phyloP scores from a whole-genome alignment of 441 rosid species.

The Adansonia rubrostipa region DNA sequence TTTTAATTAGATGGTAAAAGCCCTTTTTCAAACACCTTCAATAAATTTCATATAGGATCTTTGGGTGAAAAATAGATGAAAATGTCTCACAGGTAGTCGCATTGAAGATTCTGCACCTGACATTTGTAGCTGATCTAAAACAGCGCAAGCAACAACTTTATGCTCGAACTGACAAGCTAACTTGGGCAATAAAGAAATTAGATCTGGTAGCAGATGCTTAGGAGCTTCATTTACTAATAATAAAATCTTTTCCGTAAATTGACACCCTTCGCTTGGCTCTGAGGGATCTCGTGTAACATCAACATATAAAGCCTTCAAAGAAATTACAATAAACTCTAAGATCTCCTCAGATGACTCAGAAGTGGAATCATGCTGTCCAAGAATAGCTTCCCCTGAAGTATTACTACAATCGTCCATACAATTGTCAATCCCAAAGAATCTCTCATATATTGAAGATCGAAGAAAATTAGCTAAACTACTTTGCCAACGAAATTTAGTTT shows the following conservation, averaged over 20 bases:
- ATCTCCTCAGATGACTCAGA: slow-evolving; percentile 96
- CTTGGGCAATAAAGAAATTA: slow-evolving; percentile 85
- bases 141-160: slow-evolving; percentile 79
- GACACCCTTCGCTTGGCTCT: slow-evolving; percentile 86
- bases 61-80: slow-evolving; percentile 23
- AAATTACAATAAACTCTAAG: slow-evolving; percentile 85
- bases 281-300: slow-evolving; percentile 89
- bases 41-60: background rate
- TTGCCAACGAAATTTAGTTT: slow-evolving; percentile 69
- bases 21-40: background rate
- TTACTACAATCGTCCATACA: slow-evolving; percentile 60
- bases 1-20: background rate
- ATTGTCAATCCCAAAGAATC: slow-evolving; percentile 53
- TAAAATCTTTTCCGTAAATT: slow-evolving; percentile 84
- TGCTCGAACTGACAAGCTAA: slow-evolving; percentile 94
- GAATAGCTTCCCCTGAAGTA: slow-evolving; percentile 52
- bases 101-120: slow-evolving; percentile 85
- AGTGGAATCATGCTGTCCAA: slow-evolving; percentile 64
- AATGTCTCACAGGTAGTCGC: slow-evolving; percentile 75
- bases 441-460: slow-evolving; percentile 61
- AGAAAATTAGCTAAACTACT: slow-evolving; percentile 58
- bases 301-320: slow-evolving; percentile 86
- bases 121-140: slow-evolving; percentile 79
- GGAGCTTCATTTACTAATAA: slow-evolving; percentile 91
- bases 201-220: slow-evolving; percentile 80